Evolutionary conservation across 2,329 filamentous ascomycete genomes (phyloP), one percentile per base, ranked within the genome.

Genomic region (Pleoardoris graminearum): DNA sequence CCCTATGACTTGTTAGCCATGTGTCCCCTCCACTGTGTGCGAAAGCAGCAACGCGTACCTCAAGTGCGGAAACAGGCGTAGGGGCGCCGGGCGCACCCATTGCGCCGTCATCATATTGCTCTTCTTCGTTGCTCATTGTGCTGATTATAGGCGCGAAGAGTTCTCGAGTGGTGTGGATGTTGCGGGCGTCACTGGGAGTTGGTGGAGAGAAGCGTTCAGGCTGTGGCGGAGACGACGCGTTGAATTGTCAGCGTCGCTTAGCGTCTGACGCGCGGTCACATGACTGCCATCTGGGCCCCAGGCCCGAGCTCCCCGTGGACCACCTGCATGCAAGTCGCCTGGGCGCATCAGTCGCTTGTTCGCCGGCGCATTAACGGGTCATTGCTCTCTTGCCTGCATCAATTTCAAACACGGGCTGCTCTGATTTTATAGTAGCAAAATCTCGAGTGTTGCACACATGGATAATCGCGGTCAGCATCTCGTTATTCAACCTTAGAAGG

Each of bases 21-120:
- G 32, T 27, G 22, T n/a, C 35, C 10, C 7, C 8, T 14, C 21
- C n/a, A n/a, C n/a, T n/a, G n/a, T n/a, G n/a, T 19, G 25, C 19
- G 10, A 35, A 16, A 47, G 21, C n/a, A 4, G 16, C 38, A 10
- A 53, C 42, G 44, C 81, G 60, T 80, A 95, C 93, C 82, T 97
- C 93, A 3, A 99, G 82, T 41, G 89, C 89, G 42, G 83, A 80
- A 23, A 99, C 82, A 41, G 93, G 91, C 50, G 92, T 96, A 2
- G 94, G 94, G n/a, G 94, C 94, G 59, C 94, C 94, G 52, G 93
- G 93, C 10, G 89, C 91, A 50, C 88, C 85, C 68, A 85, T 82
- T 56, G 85, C 83, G 64, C 82, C 82, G 54, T 96, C 91, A 51
- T 94, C 91, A 63, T 85, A 84, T 60, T 95, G 89, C 43, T 82